A percentile compares a stretch with the other conserved stretches of the same genome.
Evolutionary conservation across 2,329 filamentous ascomycete genomes (phyloP).

Genomic region (Cladophialophora bantiana): DNA sequence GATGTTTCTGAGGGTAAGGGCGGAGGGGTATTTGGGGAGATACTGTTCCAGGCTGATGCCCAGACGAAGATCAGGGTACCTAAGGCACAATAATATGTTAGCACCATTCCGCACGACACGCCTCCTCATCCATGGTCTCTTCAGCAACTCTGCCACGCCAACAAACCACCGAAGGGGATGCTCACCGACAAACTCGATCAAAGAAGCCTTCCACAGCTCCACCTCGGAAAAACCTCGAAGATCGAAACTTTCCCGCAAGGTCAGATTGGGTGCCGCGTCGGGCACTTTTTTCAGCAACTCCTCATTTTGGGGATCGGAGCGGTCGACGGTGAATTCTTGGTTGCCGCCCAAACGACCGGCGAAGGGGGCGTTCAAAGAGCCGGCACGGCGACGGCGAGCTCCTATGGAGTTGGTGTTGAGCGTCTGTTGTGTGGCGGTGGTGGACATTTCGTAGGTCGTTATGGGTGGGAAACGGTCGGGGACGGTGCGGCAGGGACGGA

Average conservation of each 20-base stretch:
- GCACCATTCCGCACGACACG: not conserved
- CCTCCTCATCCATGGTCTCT: not conserved
- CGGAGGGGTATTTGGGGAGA: conserved; percentile 30
- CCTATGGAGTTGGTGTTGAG: not conserved
- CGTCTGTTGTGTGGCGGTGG: not conserved
- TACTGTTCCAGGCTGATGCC: conserved; percentile 37
- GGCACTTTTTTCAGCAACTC: conserved; percentile 46
- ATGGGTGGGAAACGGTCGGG: conserved; percentile 14
- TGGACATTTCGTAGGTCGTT: conserved; percentile 12
- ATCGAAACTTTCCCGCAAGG: conserved; percentile 47
- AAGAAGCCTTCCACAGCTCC: conserved; percentile 51
- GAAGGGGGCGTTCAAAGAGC: conserved; percentile 38
- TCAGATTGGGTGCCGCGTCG: conserved; percentile 53
- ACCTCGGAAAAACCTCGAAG: conserved; percentile 45
- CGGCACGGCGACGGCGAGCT: conserved; percentile 4
- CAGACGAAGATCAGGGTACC: conserved; percentile 42
- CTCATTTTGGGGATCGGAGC: conserved; percentile 42
- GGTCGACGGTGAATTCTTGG: conserved; percentile 47
- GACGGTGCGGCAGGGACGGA: conserved; percentile 9
- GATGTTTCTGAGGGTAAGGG: conserved; percentile 30
- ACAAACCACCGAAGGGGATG: not conserved
- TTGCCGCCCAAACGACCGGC: conserved; percentile 49
- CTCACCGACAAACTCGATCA: conserved; percentile 51
- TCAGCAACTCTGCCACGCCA: not conserved
- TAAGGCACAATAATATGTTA: not conserved